Evolutionary conservation across 768 basidiomycete species (phyloP), one percentile per base, ranked within the genome.

Genomic region (Tricholoma saponaceum): DNA sequence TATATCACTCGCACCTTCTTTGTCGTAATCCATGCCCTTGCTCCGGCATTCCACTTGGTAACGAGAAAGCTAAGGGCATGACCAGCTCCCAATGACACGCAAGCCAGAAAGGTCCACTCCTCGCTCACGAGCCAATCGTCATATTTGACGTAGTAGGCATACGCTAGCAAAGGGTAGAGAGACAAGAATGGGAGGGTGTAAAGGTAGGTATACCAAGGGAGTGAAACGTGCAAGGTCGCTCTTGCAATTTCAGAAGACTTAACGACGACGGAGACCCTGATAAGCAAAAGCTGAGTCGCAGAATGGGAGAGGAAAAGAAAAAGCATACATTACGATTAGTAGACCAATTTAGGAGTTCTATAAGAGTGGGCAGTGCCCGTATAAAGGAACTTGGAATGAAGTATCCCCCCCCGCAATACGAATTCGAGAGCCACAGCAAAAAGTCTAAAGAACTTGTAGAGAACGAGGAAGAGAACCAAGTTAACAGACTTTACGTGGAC

Each of bases 71-170:
- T 94, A 56, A 99, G 80, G 3, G 94, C 93, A 70, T 98, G 97
- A 2, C 89, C 85, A 5, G 84, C 88, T 20, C 90, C 90, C 7
- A 99, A 82, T 3, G 85, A 74, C 13, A 95, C 88, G 62, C 90
- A 94, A 35, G 90, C 91, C 20, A 98, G 82, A 69, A 98, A 99
- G 0, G 97, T 96, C 95, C 95, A 98, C 70, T 98, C 96, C 73
- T 96, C 94, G 57, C 90, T 92, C 66, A 87, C 82, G 55, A 98
- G 76, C 90, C 92, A 97, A 60, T 86, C 76, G 65, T 96, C 92
- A 71, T 98, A 97, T 71, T 83, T 87, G 72, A 94, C 71, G 65
- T 88, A 92, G 78, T 98, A 98, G 20, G 95, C 89, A 70, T 96
- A 97, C 23, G 89, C 90, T 28, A 92, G 81, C 28, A 94, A 69